Percentiles rank a stretch among this genome's conserved stretches.
phyloP scores from a whole-genome alignment of 225 moss, liverwort and hornwort genomes.

The Bryoerythrophyllum caledonicum region DNA sequence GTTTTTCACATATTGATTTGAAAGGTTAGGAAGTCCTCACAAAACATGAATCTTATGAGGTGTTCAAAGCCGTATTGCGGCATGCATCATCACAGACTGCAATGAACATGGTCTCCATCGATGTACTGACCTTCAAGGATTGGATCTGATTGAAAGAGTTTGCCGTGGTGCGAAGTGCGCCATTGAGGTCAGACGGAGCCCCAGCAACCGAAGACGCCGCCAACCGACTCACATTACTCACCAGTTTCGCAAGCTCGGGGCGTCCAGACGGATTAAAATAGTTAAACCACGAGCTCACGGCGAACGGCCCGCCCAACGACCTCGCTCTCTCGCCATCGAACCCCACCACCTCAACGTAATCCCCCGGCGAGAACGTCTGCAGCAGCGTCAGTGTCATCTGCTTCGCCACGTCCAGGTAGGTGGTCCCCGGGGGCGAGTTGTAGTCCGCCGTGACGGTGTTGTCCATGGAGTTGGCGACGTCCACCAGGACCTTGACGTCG shows the following conservation, averaged over 20 bases:
- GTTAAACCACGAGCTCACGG: neutral
- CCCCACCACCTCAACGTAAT: slow-evolving; percentile 3
- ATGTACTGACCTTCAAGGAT: neutral
- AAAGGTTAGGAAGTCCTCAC: no score
- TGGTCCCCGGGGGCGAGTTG: neutral
- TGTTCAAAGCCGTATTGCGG: no score
- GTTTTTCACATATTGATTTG: neutral
- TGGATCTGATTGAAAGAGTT: neutral
- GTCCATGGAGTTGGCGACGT: slow-evolving; percentile 2
- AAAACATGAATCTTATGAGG: no score
- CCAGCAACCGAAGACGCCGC: neutral
- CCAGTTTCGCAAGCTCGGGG: slow-evolving; percentile 4
- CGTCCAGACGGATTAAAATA: neutral
- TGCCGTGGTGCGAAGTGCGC: neutral
- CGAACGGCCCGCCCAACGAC: neutral
- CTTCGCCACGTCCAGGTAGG: slow-evolving; percentile 17
- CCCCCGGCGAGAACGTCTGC: slow-evolving; percentile 5
- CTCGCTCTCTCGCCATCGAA: neutral
- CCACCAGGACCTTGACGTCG: slow-evolving; percentile 24
- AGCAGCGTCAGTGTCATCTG: slow-evolving; percentile 3
- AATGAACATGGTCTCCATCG: no score
- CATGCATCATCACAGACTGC: no score
- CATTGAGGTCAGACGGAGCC: neutral
- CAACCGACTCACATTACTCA: neutral
- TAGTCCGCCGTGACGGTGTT: neutral